These are phyloP conservation scores for Metarhizium sp. DNA, from an alignment of 2,329 filamentous ascomycete genomes.

Conservation along the genomic window DNA sequence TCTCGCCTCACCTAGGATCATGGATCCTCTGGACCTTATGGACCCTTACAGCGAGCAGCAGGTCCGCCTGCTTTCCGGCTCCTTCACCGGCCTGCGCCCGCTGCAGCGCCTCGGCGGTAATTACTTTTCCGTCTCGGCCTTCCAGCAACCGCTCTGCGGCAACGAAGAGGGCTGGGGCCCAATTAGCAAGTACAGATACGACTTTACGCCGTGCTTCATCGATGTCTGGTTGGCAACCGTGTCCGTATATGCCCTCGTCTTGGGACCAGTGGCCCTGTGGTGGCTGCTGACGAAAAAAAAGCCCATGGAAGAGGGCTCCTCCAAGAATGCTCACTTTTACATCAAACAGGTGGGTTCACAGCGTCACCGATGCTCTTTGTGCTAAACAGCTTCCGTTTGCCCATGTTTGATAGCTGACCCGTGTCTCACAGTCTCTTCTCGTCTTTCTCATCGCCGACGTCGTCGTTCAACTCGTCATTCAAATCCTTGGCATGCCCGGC, in stretches of 20 bases:
- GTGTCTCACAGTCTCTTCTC: conserved; percentile 39
- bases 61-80: conserved; percentile 46
- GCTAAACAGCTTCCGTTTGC: not conserved
- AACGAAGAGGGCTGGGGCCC: conserved; percentile 95
- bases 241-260: conserved; percentile 67
- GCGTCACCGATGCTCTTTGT: not conserved
- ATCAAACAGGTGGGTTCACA: conserved; percentile 61
- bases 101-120: conserved; percentile 40
- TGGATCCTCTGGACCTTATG: conserved; percentile 19
- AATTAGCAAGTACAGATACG: conserved; percentile 75
- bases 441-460: conserved; percentile 59
- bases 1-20: conserved; percentile 10
- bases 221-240: conserved; percentile 80
- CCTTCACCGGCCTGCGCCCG: conserved; percentile 49
- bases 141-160: conserved; percentile 68
- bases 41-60: conserved; percentile 29
- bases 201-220: conserved; percentile 96
- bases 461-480: conserved; percentile 63
- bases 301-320: conserved; percentile 38
- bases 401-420: not conserved
- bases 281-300: conserved; percentile 65
- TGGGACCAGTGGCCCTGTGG: conserved; percentile 70
- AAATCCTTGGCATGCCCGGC: conserved; percentile 58
- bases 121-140: conserved; percentile 46
- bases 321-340: conserved; percentile 89